A percentile compares a stretch with the other conserved stretches of the same genome.
phyloP scores from a whole-genome alignment of 2,329 filamentous ascomycete species.

The Sarocladium strictum region DNA sequence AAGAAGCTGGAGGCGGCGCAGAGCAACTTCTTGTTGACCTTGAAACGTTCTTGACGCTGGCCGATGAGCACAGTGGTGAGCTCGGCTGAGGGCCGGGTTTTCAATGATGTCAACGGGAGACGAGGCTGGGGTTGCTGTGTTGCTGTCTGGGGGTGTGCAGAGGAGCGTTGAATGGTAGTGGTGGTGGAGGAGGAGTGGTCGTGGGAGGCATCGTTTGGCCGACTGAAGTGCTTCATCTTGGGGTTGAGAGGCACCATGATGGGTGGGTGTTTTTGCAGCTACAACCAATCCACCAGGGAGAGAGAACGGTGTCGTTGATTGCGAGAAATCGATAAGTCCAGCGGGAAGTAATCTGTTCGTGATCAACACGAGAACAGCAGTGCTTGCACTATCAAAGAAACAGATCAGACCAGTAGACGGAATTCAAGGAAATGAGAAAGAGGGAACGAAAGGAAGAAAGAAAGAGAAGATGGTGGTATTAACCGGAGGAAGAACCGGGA shows the following conservation, averaged over 20 bases:
- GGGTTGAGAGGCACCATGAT: conserved; percentile 4
- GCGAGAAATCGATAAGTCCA: too few species aligned
- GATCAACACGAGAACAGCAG: conserved; percentile 5
- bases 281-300: neutral
- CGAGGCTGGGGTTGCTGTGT: conserved; percentile 1
- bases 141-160: neutral
- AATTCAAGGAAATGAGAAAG: neutral
- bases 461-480: conserved; percentile 2
- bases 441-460: conserved; percentile 6
- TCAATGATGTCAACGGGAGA: neutral
- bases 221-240: conserved; percentile 7
- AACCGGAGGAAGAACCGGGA: neutral
- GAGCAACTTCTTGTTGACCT: conserved; percentile 38
- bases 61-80: conserved; percentile 36
- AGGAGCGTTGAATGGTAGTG: neutral
- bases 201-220: neutral
- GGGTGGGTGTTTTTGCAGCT: neutral
- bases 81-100: conserved; percentile 16
- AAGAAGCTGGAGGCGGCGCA: conserved; percentile 43
- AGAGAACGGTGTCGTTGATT: neutral
- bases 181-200: neutral
- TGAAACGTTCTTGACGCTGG: conserved; percentile 33
- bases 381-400: conserved; percentile 9
- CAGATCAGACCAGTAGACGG: conserved; percentile 2
- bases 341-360: neutral